phyloP scores from a whole-genome alignment of 371 early-diverging fungal genomes.

The Saksenaea vasiformis region DNA sequence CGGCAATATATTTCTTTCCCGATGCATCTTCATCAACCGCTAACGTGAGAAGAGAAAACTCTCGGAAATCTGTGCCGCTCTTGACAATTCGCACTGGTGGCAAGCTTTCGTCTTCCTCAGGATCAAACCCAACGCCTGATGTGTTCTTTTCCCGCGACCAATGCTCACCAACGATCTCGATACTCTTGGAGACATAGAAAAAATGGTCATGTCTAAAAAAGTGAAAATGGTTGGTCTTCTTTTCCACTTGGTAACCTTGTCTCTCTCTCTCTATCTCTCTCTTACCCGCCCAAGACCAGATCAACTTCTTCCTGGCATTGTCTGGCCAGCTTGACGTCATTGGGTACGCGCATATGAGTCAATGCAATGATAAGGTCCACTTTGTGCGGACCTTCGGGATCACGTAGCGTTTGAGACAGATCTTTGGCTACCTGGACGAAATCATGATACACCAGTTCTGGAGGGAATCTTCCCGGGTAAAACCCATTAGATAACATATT shows the following conservation, averaged over 20 bases:
- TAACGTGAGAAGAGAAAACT: conserved; percentile 48
- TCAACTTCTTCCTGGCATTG: conserved; percentile 53
- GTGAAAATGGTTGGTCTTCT: background rate
- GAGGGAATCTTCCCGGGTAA: conserved; percentile 44
- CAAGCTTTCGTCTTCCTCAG: conserved; percentile 25
- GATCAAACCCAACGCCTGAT: conserved; percentile 39
- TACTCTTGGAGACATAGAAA: conserved; percentile 50
- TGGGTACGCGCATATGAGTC: conserved; percentile 68
- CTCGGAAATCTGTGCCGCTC: conserved; percentile 68
- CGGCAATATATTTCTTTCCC: conserved; percentile 25
- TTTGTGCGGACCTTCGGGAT: conserved; percentile 29
- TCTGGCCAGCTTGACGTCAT: conserved; percentile 55
- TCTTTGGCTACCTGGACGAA: conserved; percentile 48
- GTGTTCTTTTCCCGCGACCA: conserved; percentile 31
- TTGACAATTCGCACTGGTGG: conserved; percentile 52
- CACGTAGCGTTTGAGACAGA: conserved; percentile 34
- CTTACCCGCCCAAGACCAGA: conserved; percentile 60
- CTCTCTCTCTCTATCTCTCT: background rate
- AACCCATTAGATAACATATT: background rate
- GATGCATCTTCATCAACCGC: conserved; percentile 21
- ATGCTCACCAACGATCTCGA: conserved; percentile 36
- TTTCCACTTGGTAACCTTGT: too few species aligned
- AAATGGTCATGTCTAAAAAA: conserved; percentile 65
- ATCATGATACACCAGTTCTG: conserved; percentile 54
- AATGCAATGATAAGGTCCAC: conserved; percentile 63